Conservation (phyloP, 352 stramenopile genomes). For the Phytophthora parvispora region DNA sequence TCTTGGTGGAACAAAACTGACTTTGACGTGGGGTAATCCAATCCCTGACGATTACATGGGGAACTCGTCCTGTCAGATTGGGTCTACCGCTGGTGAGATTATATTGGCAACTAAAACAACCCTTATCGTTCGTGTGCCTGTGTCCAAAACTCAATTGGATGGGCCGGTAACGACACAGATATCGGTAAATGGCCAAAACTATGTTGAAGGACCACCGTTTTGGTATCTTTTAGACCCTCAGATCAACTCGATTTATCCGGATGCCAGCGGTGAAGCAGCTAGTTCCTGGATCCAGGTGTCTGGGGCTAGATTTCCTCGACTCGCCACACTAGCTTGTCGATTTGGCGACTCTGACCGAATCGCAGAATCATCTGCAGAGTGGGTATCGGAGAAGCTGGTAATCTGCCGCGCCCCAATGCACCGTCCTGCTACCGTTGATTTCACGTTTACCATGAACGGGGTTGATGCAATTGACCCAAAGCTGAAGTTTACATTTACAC, state of each 20-base stretch:
- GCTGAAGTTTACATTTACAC: conserved; percentile 41
- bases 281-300: conserved; percentile 27
- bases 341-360: conserved; percentile 40
- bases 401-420: conserved; percentile 42
- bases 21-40: conserved; percentile 23
- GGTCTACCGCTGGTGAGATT: conserved; percentile 12
- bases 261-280: conserved; percentile 20
- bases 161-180: conserved; percentile 22
- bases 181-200: conserved; percentile 56
- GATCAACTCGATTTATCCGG: conserved; percentile 33
- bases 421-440: conserved; percentile 20
- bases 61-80: conserved; percentile 36
- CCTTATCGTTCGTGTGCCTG: conserved; percentile 15
- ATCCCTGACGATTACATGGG: conserved; percentile 3
- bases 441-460: conserved; percentile 67
- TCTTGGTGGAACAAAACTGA: conserved; percentile 40
- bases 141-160: background rate
- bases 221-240: conserved; percentile 49
- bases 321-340: conserved; percentile 47
- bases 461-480: conserved; percentile 48
- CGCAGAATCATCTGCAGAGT: conserved; percentile 22
- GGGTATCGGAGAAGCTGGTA: conserved; percentile 33
- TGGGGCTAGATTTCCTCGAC: conserved; percentile 40
- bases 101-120: conserved; percentile 1
- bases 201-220: conserved; percentile 40